Percentiles rank a stretch among this genome's conserved stretches.
Evolutionary conservation across 139 green algal species (phyloP).

Genomic region (Tetraselmis striata): DNA sequence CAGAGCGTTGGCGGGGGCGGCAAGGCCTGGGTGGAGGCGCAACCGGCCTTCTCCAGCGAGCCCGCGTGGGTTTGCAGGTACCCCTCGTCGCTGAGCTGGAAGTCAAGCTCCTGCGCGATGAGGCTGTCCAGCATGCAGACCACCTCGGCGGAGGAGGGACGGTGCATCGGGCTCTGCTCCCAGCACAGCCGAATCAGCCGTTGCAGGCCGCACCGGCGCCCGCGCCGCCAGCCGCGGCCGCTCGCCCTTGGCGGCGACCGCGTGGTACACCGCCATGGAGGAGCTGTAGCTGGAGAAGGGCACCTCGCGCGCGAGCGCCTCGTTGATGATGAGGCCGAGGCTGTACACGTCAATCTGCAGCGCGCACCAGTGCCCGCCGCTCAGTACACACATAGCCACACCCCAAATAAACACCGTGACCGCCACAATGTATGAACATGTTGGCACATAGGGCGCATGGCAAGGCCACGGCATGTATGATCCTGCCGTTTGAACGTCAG

Average conservation of each 20-base stretch:
- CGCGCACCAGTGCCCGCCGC: no score
- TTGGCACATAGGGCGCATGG: no score
- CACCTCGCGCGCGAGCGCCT: neutral
- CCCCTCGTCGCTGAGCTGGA: no score
- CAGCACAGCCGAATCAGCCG: neutral
- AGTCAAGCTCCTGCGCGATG: neutral
- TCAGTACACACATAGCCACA: no score
- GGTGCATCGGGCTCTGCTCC: neutral
- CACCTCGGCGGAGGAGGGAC: neutral
- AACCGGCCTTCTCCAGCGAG: no score
- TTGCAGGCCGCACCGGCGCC: neutral
- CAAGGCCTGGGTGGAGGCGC: no score
- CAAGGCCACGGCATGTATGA: no score
- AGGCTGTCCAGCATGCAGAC: neutral
- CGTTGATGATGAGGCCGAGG: neutral
- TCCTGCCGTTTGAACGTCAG: no score
- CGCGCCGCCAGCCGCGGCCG: neutral
- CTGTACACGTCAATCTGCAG: neutral
- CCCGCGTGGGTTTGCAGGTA: no score
- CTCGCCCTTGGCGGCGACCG: neutral
- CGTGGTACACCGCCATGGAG: neutral
- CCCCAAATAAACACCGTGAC: no score
- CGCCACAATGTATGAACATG: no score
- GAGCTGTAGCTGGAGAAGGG: neutral
- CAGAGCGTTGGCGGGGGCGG: no score